Percentiles rank a stretch among this genome's conserved stretches.
phyloP scores from a whole-genome alignment of 2,329 filamentous ascomycete genomes.

The Sporothrix pseudoabietina region DNA sequence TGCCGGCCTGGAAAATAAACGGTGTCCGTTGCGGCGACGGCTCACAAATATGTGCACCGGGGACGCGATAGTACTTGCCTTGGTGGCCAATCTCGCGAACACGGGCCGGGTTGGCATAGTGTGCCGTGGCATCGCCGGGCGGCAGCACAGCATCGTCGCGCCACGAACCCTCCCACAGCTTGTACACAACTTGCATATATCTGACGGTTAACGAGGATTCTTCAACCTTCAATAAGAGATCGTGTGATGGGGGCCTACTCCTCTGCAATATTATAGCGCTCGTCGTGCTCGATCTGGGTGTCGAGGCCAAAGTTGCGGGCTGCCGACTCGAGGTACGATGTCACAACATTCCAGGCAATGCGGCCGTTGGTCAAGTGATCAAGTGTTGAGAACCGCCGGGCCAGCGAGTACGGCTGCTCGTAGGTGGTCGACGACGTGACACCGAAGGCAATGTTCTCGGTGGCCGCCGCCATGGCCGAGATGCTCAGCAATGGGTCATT shows the following conservation, averaged over 20 bases:
- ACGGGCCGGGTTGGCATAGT: constrained; percentile 30
- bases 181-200: constrained; percentile 35
- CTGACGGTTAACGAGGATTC: background rate
- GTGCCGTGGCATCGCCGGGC: constrained; percentile 23
- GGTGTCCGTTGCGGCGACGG: constrained; percentile 34
- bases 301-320: constrained; percentile 34
- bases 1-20: constrained; percentile 37
- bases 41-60: constrained; percentile 38
- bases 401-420: constrained; percentile 34
- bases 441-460: constrained; percentile 34
- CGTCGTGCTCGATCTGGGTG: constrained; percentile 33
- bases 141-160: constrained; percentile 32
- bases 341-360: constrained; percentile 32
- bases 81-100: constrained; percentile 32
- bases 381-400: constrained; percentile 31
- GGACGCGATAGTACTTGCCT: constrained; percentile 30
- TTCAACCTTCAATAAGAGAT: too few relatives aligned
- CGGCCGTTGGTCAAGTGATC: constrained; percentile 34
- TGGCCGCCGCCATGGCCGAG: constrained; percentile 35
- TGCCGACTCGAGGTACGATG: constrained; percentile 34
- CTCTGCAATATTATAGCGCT: constrained; percentile 36
- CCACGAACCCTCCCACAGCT: constrained; percentile 34
- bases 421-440: constrained; percentile 34
- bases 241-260: constrained; percentile 28
- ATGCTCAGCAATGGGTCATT: constrained; percentile 64